These are phyloP conservation scores for Stropharia rugosoannulata DNA, from an alignment of 768 basidiomycete genomes.

Conservation along the genomic window DNA sequence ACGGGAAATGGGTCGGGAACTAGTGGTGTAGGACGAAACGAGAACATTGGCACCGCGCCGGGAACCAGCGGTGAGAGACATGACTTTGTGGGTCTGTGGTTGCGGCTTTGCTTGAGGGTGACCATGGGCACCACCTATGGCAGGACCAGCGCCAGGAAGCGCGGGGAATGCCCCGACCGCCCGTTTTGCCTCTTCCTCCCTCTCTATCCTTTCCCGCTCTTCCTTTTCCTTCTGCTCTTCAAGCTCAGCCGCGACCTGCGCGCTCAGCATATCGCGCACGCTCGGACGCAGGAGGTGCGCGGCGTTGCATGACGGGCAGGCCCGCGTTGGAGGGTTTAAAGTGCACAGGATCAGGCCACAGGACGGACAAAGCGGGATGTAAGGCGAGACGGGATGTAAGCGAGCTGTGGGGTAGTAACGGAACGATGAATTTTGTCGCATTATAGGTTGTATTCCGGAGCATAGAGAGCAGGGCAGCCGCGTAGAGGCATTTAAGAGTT, in stretches of 20 bases:
- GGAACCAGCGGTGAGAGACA: conserved; percentile 45
- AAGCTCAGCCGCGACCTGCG: conserved; percentile 44
- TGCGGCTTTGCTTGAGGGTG: conserved; percentile 21
- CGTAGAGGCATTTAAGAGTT: too few species aligned
- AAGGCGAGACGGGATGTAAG: conserved; percentile 54
- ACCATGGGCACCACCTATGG: conserved; percentile 7
- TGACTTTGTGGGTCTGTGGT: conserved; percentile 50
- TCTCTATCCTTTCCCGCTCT: conserved; percentile 44
- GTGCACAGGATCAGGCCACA: conserved; percentile 68
- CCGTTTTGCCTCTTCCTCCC: conserved; percentile 43
- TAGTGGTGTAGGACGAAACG: conserved; percentile 51
- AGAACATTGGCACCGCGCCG: conserved; percentile 43
- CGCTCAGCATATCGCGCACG: conserved; percentile 35
- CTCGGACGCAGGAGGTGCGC: conserved; percentile 32
- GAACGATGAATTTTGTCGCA: too few species aligned
- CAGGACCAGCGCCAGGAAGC: conserved; percentile 28
- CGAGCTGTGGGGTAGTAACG: conserved; percentile 38
- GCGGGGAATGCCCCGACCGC: conserved; percentile 65
- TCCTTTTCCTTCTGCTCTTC: conserved; percentile 44
- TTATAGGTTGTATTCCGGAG: too few species aligned
- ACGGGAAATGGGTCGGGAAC: conserved; percentile 29
- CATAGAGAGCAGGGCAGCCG: background rate
- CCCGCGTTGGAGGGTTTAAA: conserved; percentile 51
- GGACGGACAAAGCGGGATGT: conserved; percentile 50
- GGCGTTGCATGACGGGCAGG: conserved; percentile 53